Evolutionary conservation across 805 yeast species (phyloP).

Genomic region (Lachancea fermentati): DNA sequence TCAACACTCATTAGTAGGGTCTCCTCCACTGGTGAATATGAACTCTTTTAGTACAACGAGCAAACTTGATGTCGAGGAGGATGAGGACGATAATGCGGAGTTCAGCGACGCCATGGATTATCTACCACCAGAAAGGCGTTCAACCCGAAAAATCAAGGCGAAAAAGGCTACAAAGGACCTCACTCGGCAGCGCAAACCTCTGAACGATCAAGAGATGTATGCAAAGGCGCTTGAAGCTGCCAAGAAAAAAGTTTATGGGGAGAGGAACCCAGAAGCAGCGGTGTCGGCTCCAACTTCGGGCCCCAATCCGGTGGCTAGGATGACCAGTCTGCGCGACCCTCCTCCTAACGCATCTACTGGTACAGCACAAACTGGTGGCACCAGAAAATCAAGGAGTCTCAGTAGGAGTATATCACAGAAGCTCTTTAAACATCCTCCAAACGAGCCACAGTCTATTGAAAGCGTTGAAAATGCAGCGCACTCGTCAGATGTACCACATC

Average conservation of each 20-base stretch:
- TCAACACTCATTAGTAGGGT: conserved; percentile 10
- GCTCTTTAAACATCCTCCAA: background rate
- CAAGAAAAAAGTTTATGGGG: conserved; percentile 50
- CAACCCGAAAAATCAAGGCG: background rate
- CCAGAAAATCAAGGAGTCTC: background rate
- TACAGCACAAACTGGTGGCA: background rate
- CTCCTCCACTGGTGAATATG: background rate
- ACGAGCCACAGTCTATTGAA: background rate
- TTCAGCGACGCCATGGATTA: conserved; percentile 28
- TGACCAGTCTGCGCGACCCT: conserved; percentile 3
- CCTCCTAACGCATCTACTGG: background rate
- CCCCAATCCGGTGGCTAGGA: background rate
- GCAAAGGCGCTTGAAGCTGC: conserved; percentile 52
- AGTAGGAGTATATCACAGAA: background rate
- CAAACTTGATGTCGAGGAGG: conserved; percentile 5
- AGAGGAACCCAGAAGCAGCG: conserved; percentile 9
- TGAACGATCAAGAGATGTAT: conserved; percentile 44
- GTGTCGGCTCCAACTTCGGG: background rate
- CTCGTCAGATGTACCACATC: conserved; percentile 1
- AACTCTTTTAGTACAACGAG: background rate
- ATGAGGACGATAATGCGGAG: conserved; percentile 8
- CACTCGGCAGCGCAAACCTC: conserved; percentile 5
- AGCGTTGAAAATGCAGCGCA: background rate
- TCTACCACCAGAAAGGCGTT: conserved; percentile 8
- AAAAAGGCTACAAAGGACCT: conserved; percentile 1